phyloP scores from a whole-genome alignment of 2,329 filamentous ascomycete genomes.

The Clarireedia sp. region DNA sequence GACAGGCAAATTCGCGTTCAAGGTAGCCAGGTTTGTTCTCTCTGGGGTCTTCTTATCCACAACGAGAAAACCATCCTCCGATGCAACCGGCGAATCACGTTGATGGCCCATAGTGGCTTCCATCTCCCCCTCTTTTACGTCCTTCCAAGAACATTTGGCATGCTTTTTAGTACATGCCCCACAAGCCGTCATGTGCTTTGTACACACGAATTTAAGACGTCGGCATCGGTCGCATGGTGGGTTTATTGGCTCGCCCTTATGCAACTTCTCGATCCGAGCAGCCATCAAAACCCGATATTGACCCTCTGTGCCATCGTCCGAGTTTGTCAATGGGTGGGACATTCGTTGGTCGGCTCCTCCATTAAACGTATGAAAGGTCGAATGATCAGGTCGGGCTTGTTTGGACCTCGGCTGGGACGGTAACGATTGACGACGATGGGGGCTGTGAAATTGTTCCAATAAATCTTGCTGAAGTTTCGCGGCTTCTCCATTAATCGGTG shows the following conservation, averaged over 20 bases:
- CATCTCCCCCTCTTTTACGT: constrained; percentile 64
- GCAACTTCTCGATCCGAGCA: constrained; percentile 65
- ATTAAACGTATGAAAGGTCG: constrained; percentile 13
- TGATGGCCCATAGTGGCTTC: constrained; percentile 8
- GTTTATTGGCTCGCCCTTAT: constrained; percentile 65
- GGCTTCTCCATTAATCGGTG: constrained; percentile 17
- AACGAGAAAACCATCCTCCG: constrained; percentile 6
- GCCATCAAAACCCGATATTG: constrained; percentile 58
- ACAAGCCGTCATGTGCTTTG: constrained; percentile 81
- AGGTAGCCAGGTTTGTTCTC: not conserved
- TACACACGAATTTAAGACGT: constrained; percentile 69
- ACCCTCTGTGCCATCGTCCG: constrained; percentile 23
- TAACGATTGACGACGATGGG: constrained; percentile 17
- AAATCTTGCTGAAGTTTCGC: constrained; percentile 43
- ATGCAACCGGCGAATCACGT: constrained; percentile 1
- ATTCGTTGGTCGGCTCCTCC: constrained; percentile 22
- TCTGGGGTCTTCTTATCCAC: constrained; percentile 10
- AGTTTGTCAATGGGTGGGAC: constrained; percentile 17
- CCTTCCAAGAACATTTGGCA: constrained; percentile 79
- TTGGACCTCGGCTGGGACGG: constrained; percentile 17
- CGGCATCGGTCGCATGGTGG: constrained; percentile 81
- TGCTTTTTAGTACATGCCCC: constrained; percentile 86
- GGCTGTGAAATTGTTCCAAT: constrained; percentile 43
- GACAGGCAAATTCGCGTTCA: not conserved
- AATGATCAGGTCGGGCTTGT: constrained; percentile 9